These are phyloP conservation scores for Dioscorea alata DNA, from an alignment of 106 monocot species.

Conservation along the genomic window DNA sequence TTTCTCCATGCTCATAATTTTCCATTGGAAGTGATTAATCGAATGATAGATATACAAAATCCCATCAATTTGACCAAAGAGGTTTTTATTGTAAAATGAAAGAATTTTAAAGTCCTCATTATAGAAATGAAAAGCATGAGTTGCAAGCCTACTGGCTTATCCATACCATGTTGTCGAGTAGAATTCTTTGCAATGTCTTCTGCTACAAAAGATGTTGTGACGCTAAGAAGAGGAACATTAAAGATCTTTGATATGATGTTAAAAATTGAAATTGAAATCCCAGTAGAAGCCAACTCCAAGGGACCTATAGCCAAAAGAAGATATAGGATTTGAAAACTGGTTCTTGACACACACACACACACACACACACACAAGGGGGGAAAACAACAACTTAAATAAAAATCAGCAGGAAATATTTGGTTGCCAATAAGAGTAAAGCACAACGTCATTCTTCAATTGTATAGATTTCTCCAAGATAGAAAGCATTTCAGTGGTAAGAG, in stretches of 20 bases:
- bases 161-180: slow-evolving; percentile 20
- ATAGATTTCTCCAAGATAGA: too few relatives aligned
- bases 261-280: slow-evolving; percentile 80
- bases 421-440: too few relatives aligned
- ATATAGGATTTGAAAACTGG: not conserved
- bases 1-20: slow-evolving; percentile 6
- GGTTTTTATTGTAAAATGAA: too few relatives aligned
- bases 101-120: too few relatives aligned
- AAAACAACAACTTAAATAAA: too few relatives aligned
- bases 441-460: too few relatives aligned
- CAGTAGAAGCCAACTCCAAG: slow-evolving; percentile 91
- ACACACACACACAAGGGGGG: too few relatives aligned
- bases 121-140: not conserved
- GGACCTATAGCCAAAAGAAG: slow-evolving; percentile 44
- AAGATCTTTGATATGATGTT: slow-evolving; percentile 97
- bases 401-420: too few relatives aligned
- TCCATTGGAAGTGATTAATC: not conserved
- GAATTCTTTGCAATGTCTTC: slow-evolving; percentile 86
- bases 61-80: too few relatives aligned
- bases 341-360: not conserved
- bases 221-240: slow-evolving; percentile 86
- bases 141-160: slow-evolving; percentile 8
- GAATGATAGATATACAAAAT: too few relatives aligned
- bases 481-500: not conserved
- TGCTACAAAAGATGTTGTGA: slow-evolving; percentile 98